Percentiles rank a stretch among this genome's conserved stretches.
Evolutionary conservation across 129 eudicot genomes (phyloP).

Genomic region (Chrysanthemum lavandulifolium): DNA sequence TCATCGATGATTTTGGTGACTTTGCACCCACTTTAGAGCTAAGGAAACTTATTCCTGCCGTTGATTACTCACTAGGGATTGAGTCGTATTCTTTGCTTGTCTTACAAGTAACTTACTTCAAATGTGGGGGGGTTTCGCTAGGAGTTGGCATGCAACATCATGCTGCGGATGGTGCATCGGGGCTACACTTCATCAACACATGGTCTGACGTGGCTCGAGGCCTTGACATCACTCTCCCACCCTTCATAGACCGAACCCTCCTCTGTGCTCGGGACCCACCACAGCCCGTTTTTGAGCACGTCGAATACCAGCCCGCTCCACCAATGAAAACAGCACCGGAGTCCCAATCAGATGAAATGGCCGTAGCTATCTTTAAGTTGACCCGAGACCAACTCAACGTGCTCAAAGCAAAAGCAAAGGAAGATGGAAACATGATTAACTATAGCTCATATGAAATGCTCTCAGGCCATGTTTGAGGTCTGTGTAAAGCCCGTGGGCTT

Average conservation of each 20-base stretch:
- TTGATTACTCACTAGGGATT: not conserved
- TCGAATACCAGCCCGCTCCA: conserved; percentile 13
- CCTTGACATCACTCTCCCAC: conserved; percentile 15
- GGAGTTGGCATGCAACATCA: conserved; percentile 21
- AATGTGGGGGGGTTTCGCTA: conserved; percentile 23
- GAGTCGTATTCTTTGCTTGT: not conserved
- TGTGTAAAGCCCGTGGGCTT: conserved; percentile 17
- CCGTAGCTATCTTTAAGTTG: not conserved
- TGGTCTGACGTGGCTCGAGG: conserved; percentile 27
- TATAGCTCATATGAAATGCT: conserved; percentile 18
- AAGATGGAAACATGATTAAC: not conserved
- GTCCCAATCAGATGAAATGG: not conserved
- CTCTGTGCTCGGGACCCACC: conserved; percentile 24
- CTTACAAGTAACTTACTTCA: conserved; percentile 16
- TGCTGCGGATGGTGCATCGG: conserved; percentile 13
- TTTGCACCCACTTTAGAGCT: conserved; percentile 11
- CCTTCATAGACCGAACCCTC: conserved; percentile 24
- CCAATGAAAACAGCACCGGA: not conserved
- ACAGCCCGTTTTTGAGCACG: conserved; percentile 11
- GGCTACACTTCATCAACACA: conserved; percentile 18
- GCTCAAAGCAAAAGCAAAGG: conserved; percentile 20
- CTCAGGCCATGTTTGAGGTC: conserved; percentile 22
- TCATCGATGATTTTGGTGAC: conserved; percentile 4
- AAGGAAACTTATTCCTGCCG: not conserved
- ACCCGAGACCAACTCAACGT: conserved; percentile 13